A percentile compares a stretch with the other conserved stretches of the same genome.
phyloP scores from a whole-genome alignment of 768 basidiomycete genomes.

The Kwoniella botswanensis region DNA sequence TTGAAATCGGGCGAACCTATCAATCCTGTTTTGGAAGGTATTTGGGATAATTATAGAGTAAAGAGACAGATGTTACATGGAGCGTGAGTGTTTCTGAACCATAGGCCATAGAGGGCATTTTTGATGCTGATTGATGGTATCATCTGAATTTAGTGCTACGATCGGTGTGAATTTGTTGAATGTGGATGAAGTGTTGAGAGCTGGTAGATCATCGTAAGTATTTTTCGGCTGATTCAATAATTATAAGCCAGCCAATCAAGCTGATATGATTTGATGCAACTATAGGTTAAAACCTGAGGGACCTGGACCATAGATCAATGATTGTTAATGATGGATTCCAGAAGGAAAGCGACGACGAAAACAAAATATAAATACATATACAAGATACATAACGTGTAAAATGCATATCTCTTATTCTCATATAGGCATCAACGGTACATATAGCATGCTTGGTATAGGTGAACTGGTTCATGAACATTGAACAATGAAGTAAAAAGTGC shows the following conservation, averaged over 20 bases:
- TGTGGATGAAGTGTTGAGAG: conserved; percentile 86
- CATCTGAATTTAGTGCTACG: conserved; percentile 55
- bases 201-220: conserved; percentile 58
- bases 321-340: background rate
- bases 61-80: conserved; percentile 99
- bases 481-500: no score
- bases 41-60: conserved; percentile 99
- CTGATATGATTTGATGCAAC: background rate
- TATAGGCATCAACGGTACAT: background rate
- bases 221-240: background rate
- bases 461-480: background rate
- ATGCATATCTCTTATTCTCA: background rate
- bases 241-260: background rate
- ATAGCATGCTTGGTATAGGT: background rate
- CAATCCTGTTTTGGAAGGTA: conserved; percentile 91
- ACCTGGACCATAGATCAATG: conserved; percentile 17
- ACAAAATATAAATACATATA: background rate
- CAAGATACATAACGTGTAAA: background rate
- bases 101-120: no score
- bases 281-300: conserved; percentile 28
- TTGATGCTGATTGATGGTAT: background rate
- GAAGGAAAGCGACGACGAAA: background rate
- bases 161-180: conserved; percentile 94
- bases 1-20: conserved; percentile 92
- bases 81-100: conserved; percentile 65